A percentile compares a stretch with the other conserved stretches of the same genome.
phyloP scores from a whole-genome alignment of 202 grass and related monocot species.

The Alloteropsis angusta region DNA sequence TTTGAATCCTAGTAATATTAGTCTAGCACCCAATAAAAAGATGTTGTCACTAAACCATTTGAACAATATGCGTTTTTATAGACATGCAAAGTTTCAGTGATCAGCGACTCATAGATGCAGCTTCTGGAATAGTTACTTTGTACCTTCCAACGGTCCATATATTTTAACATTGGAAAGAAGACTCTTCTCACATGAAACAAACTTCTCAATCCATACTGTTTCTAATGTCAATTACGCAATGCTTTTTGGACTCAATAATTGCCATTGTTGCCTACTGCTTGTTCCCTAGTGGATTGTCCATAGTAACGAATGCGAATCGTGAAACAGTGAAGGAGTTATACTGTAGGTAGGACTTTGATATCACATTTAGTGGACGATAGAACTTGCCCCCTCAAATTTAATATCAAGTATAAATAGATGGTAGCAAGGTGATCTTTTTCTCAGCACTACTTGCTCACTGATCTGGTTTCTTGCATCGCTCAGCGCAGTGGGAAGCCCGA shows the following conservation, averaged over 20 bases:
- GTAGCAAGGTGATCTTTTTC: not conserved
- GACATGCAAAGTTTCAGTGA: not conserved
- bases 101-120: not conserved
- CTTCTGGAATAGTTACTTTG: not conserved
- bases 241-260: constrained; percentile 31
- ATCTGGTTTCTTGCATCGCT: constrained; percentile 20
- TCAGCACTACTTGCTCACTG: constrained; percentile 10
- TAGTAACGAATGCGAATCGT: constrained; percentile 26
- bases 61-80: not conserved
- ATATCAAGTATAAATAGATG: constrained; percentile 26
- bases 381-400: constrained; percentile 4
- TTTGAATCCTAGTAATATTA: constrained; percentile 3
- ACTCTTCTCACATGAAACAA: constrained; percentile 24
- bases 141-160: not conserved
- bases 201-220: constrained; percentile 9
- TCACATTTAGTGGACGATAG: constrained; percentile 41
- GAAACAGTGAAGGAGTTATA: constrained; percentile 20
- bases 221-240: not conserved
- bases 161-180: not conserved
- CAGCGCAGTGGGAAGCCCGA: not conserved
- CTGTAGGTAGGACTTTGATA: constrained; percentile 28
- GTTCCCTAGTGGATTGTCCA: constrained; percentile 36
- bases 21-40: not conserved
- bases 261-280: constrained; percentile 26
- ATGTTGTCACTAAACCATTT: not conserved